Base-by-base conservation (phyloP, 2,329 filamentous ascomycete genomes). In the Penicillium rolfsii region DNA sequence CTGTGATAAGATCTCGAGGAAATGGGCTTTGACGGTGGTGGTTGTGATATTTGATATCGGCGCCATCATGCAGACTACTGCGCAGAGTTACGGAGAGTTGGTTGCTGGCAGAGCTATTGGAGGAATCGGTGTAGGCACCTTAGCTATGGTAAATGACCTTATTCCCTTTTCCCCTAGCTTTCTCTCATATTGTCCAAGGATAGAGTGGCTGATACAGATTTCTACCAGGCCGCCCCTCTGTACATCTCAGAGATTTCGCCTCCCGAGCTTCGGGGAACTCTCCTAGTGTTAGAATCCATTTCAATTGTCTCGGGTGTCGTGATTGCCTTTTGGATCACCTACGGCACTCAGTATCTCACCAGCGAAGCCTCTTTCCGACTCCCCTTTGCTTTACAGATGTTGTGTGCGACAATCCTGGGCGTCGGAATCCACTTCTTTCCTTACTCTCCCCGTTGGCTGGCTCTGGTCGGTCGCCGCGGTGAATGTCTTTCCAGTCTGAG, bases 361-460 rank as follows among this genome's bases (percentile, higher is more conserved):
- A 22, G 75, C 61, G 76, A 81, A 64, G 76, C 74, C 70, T 71
- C 81, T 3, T 83, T 78, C 66, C 74, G 81, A 6, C 72, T 84
- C 0, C 82, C 82, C 0, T 82, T 82, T 59, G 72, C 77, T 3
- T 70, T 83, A 5, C 82, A 84, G 58, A 79, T 80, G 60, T 76
- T 59, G 67, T 80, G 30, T 73, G 77, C 49, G 48, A 69, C 74
- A 12, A 49, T 74, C 2, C 60, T 74, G 1, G 67, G 70, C 7
- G 40, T 24, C 1, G 71, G 68, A 5, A 74, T 77, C 19, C 61
- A 72, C 38, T 80, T 82, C 65, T 74, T 84, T 55, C 84, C 84
- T 0, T 84, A 78, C 62, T 84, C 82, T 1, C 83, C 83, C 1
- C 78, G 84, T 14, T 85, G 83, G 77, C 76, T 85, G 80, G 76